Base-by-base conservation (phyloP, 768 basidiomycete genomes). In the Symmetrospora coprosmae region DNA sequence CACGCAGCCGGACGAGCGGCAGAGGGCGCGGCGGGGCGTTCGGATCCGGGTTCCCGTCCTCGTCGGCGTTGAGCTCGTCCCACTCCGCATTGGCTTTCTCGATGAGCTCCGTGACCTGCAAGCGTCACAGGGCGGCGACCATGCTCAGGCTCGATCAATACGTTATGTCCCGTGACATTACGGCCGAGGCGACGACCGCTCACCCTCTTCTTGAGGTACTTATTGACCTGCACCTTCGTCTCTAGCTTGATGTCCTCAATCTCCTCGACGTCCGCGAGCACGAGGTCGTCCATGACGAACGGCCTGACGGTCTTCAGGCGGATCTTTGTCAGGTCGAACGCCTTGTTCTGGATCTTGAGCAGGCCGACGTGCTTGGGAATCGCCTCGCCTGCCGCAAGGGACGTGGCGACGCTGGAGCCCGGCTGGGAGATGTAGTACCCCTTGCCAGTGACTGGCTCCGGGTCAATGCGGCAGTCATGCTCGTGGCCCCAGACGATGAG, bases 401-500 rank as follows among this genome's bases (percentile, higher is more conserved):
- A 88, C 1, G 94, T 99, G 0, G 94, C 94, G 2, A 99, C 83
- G 0, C 86, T 87, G 0, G 88, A 91, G 1, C 94, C 94, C 3
- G 94, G 94, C 72, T 99, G 94, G 1, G 83, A 80, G 68, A 99
- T 89, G 68, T 80, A 82, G 74, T 99, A 99, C 16, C 79, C 79
- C 72, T 92, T 91, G 13, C 87, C 89, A 3, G 87, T 83, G 7
- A 99, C 92, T 4, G 82, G 79, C 68, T 94, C 88, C 0, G 94
- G 92, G 1, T 81, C 76, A 53, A 92, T 86, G 30, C 91, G 81
- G 68, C 92, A 97, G 72, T 97, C 94, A 70, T 99, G 94, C 72
- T 99, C 94, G 71, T 99, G 94, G 6, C 94, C 94, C 94, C 94
- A 99, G 1, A 99, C 77, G 6, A 99, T 87, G 16, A 99, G 78